These are phyloP conservation scores for Capsicum baccatum DNA, from an alignment of 257 asterid species.

Conservation along the genomic window DNA sequence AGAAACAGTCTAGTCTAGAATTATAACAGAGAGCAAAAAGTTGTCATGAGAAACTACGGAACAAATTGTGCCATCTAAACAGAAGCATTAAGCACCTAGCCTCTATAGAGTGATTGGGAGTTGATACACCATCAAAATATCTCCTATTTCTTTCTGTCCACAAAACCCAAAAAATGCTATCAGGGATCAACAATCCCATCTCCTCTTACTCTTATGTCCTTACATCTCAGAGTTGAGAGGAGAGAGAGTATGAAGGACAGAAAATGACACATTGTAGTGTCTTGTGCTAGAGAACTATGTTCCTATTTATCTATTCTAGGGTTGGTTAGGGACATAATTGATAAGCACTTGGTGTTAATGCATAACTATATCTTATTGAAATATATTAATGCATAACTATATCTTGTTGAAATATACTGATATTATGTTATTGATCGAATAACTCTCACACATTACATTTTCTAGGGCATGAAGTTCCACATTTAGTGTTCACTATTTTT, in stretches of 20 bases:
- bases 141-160: background rate
- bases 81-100: background rate
- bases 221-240: conserved; percentile 14
- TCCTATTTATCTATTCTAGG: conserved; percentile 14
- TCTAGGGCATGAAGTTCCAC: background rate
- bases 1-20: background rate
- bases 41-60: background rate
- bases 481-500: background rate
- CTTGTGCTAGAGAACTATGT: background rate
- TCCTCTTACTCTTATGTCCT: background rate
- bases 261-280: background rate
- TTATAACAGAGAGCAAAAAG: background rate
- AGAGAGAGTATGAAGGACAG: conserved; percentile 23
- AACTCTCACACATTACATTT: background rate
- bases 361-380: conserved; percentile 5
- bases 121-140: background rate
- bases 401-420: conserved; percentile 5
- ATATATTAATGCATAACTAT: background rate
- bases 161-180: background rate
- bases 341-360: conserved; percentile 21
- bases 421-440: background rate
- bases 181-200: background rate
- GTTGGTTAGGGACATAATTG: background rate
- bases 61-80: background rate
- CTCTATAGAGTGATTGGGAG: background rate